These are phyloP conservation scores for Striga asiatica DNA, from an alignment of 257 asterid species.

Conservation along the genomic window DNA sequence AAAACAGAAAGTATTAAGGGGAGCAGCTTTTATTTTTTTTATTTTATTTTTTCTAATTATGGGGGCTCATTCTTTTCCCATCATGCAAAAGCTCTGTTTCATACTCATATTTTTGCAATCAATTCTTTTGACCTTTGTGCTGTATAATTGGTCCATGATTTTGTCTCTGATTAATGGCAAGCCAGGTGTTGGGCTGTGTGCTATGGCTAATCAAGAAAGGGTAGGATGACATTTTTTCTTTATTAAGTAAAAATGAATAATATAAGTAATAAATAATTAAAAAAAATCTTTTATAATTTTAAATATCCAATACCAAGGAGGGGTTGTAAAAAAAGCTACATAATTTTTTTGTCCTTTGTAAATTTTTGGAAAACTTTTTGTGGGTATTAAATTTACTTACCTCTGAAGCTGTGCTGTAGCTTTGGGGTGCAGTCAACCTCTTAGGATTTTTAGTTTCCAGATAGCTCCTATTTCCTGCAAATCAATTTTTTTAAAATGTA, in stretches of 20 bases:
- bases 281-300: no score
- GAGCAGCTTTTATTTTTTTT: constrained; percentile 24
- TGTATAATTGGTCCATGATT: constrained; percentile 16
- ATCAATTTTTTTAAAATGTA: constrained; percentile 2
- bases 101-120: constrained; percentile 3
- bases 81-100: constrained; percentile 18
- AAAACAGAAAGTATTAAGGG: constrained; percentile 24
- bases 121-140: constrained; percentile 18
- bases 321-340: background rate
- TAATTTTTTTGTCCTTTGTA: no score
- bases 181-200: constrained; percentile 18
- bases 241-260: no score
- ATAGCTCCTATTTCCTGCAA: constrained; percentile 31
- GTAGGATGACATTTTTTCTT: no score
- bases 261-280: background rate
- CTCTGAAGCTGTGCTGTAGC: constrained; percentile 27
- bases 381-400: constrained; percentile 10
- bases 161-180: constrained; percentile 1
- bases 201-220: background rate
- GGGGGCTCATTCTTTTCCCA: constrained; percentile 25
- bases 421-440: constrained; percentile 18
- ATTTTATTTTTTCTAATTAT: no score
- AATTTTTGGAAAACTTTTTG: background rate
- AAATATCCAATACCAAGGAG: background rate
- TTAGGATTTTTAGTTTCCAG: constrained; percentile 25